phyloP scores from a whole-genome alignment of 805 yeast species.

The Candida arabinofermentans region DNA sequence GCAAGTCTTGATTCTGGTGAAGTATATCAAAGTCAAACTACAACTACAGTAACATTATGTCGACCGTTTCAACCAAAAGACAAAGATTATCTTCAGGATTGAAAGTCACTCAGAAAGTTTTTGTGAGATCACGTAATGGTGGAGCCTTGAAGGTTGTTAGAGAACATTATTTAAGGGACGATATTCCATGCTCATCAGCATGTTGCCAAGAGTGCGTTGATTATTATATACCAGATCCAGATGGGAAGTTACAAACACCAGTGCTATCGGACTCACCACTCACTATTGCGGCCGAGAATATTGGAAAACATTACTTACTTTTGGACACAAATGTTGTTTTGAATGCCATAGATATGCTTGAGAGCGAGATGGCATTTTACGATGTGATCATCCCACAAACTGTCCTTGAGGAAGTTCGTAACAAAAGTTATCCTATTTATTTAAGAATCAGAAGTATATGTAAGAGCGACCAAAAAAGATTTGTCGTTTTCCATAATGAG shows the following conservation, averaged over 20 bases:
- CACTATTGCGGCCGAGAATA: constrained; percentile 32
- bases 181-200: constrained; percentile 84
- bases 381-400: constrained; percentile 96
- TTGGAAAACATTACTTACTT: constrained; percentile 76
- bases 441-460: constrained; percentile 75
- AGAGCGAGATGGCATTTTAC: constrained; percentile 66
- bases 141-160: constrained; percentile 87
- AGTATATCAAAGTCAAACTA: too few species aligned
- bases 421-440: constrained; percentile 83
- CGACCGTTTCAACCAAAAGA: constrained; percentile 23
- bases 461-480: constrained; percentile 73
- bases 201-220: constrained; percentile 61
- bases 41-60: constrained; percentile 9
- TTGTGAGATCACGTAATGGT: constrained; percentile 86
- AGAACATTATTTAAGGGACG: constrained; percentile 89
- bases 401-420: constrained; percentile 88
- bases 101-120: constrained; percentile 81
- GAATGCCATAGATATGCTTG: constrained; percentile 86
- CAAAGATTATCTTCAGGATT: constrained; percentile 48
- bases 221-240: constrained; percentile 56
- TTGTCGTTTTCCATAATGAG: constrained; percentile 91
- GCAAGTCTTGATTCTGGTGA: too few species aligned
- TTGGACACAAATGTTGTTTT: constrained; percentile 86
- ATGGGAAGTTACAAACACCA: constrained; percentile 62
- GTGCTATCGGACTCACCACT: constrained; percentile 64